Percentiles rank a stretch among this genome's conserved stretches.
Conservation (phyloP, 768 basidiomycete genomes). For the Tylopilus vinaceipallidus region DNA sequence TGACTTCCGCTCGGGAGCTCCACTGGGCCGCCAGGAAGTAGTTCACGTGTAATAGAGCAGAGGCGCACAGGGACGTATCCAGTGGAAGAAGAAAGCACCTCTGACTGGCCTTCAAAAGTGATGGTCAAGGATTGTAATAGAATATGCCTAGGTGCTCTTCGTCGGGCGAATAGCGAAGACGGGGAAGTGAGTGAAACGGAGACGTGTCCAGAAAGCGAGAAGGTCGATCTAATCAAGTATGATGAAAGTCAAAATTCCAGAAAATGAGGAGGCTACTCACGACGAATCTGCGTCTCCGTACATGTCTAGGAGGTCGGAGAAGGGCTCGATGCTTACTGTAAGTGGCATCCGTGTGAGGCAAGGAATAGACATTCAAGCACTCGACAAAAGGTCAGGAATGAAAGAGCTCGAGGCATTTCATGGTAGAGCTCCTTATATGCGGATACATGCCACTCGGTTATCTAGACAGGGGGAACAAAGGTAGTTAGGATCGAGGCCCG, state of each 20-base stretch:
- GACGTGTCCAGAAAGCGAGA: conserved; percentile 85
- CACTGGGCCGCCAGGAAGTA: conserved; percentile 46
- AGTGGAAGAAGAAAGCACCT: conserved; percentile 59
- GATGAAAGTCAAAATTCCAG: conserved; percentile 4
- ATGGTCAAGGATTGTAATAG: conserved; percentile 69
- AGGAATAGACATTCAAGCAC: conserved; percentile 11
- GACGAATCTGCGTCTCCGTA: conserved; percentile 62
- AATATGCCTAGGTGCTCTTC: conserved; percentile 45
- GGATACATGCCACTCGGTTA: conserved; percentile 26
- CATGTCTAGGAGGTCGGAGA: conserved; percentile 58
- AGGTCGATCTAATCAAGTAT: conserved; percentile 58
- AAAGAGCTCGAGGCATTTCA: conserved; percentile 2
- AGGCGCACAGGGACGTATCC: conserved; percentile 72
- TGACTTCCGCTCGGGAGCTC: conserved; percentile 65
- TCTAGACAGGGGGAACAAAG: conserved; percentile 31
- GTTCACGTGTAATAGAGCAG: conserved; percentile 61
- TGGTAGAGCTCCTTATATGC: conserved; percentile 26
- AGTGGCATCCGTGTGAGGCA: conserved; percentile 55
- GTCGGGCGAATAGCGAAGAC: conserved; percentile 52
- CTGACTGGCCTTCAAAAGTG: conserved; percentile 85
- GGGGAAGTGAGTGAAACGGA: conserved; percentile 60
- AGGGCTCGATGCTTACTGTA: conserved; percentile 61
- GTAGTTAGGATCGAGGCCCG: conserved; percentile 8
- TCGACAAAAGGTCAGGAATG: conserved; percentile 14
- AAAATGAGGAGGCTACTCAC: conserved; percentile 42